A percentile compares a stretch with the other conserved stretches of the same genome.
These are phyloP conservation scores for Nannochloropsis salina DNA, from an alignment of 108 stramenopile genomes.

Conservation along the genomic window DNA sequence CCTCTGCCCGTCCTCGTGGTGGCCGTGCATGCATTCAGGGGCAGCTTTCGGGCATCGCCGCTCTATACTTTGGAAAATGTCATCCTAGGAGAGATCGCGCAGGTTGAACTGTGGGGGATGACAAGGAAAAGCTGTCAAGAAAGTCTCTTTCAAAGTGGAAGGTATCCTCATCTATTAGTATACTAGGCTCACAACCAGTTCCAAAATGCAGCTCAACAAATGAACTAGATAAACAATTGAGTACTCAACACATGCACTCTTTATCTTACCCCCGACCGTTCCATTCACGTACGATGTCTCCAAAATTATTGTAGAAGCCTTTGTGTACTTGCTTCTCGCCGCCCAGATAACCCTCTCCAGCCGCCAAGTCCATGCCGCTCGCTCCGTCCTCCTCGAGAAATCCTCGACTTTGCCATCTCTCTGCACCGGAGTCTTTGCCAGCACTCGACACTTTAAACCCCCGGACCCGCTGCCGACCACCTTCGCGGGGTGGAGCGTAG, in stretches of 20 bases:
- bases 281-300: constrained; percentile 7
- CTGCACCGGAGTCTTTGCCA: background rate
- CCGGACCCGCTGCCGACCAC: background rate
- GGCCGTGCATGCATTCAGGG: too few species aligned
- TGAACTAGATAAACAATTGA: too few species aligned
- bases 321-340: background rate
- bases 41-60: too few species aligned
- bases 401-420: background rate
- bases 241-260: background rate
- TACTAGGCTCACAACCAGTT: background rate
- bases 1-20: too few species aligned
- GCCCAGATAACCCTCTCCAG: background rate
- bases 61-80: too few species aligned
- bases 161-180: background rate
- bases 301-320: constrained; percentile 13
- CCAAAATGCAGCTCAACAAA: background rate
- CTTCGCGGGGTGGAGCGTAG: background rate
- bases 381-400: background rate
- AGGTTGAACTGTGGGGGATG: background rate
- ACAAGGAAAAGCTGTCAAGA: background rate
- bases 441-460: background rate
- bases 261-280: background rate
- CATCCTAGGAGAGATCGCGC: constrained; percentile 6
- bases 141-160: background rate
- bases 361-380: background rate